Evolutionary conservation across 2,329 filamentous ascomycete genomes (phyloP).

Genomic region (Apiospora rasikravindrae): DNA sequence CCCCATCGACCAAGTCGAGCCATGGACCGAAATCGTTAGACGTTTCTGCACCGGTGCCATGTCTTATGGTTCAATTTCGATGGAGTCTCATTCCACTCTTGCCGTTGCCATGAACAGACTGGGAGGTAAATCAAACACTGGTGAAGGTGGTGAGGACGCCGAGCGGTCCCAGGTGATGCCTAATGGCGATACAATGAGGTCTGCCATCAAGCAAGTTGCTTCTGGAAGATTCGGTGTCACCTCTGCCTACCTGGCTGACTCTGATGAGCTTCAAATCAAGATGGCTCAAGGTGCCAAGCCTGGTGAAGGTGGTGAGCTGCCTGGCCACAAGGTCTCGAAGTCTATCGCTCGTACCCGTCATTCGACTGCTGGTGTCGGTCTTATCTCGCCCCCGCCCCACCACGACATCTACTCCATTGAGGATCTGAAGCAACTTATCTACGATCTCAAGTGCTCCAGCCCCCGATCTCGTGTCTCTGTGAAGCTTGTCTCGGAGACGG

Average conservation of each 20-base stretch:
- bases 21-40: constrained; percentile 96
- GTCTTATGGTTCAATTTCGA: constrained; percentile 98
- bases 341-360: constrained; percentile 94
- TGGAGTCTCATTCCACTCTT: constrained; percentile 96
- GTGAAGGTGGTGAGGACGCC: constrained; percentile 94
- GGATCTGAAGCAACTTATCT: constrained; percentile 96
- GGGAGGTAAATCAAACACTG: constrained; percentile 96
- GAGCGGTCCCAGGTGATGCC: constrained; percentile 86
- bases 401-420: constrained; percentile 99
- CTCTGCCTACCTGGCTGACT: constrained; percentile 90
- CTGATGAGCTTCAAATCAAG: constrained; percentile 97
- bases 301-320: constrained; percentile 95
- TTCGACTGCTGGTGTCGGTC: constrained; percentile 93
- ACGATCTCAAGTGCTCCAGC: constrained; percentile 96
- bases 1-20: constrained; percentile 95
- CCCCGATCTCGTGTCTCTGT: constrained; percentile 91
- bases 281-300: constrained; percentile 99
- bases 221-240: constrained; percentile 97
- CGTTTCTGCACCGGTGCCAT: constrained; percentile 97
- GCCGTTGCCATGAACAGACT: constrained; percentile 97
- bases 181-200: constrained; percentile 96
- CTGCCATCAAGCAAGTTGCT: constrained; percentile 96
- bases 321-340: constrained; percentile 94
- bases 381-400: constrained; percentile 94
- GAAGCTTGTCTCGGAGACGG: constrained; percentile 96